Base-by-base conservation (phyloP, 1,139 yeast genomes). In the Blastobotrys illinoisensis region DNA sequence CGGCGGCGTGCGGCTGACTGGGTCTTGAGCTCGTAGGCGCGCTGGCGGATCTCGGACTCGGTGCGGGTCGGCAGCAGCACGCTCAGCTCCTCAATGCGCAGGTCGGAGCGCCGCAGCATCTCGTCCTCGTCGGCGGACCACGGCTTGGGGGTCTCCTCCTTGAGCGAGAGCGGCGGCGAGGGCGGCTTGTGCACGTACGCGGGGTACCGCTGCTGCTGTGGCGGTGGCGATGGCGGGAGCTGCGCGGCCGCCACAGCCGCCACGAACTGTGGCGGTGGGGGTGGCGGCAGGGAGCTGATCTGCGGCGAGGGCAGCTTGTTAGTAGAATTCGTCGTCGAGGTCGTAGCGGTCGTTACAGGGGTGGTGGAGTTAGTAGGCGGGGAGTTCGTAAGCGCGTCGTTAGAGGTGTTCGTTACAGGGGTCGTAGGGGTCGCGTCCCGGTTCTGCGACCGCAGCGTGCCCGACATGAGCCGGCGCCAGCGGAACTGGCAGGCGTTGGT, bases 401-500 rank as follows among this genome's bases (percentile, higher is more conserved):
- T 32, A 32, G 55, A 18, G 52, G 50, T 6, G 51, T 4, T 21
- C 23, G 23, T 21, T n/a, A n/a, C 24, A 26, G 32, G 32, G 32
- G 54, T 20, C 43, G 52, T 19, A 32, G 60, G 32, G 58, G 63
- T 23, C 21, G 43, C 16, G 49, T 26, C 19, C 13, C 9, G 53
- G 49, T 16, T 58, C 54, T 32, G 32, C 47, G 40, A 47, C 7
- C 74, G 61, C 32, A 76, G 65, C 26, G 76, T 71, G n/a, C 79
- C 80, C 2, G 77, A 71, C 60, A 75, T 75, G 28, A 86, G 74
- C 51, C 93, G 72, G 63, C 95, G 77, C 93, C 93, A 86, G 64
- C 95, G 75, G 66, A 86, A 86, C 67, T 86, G 95, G 65, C 93
- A 86, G 5, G 93, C 93, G 67, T 86, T 86, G 28, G 93, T 87